Base-by-base conservation (phyloP, 257 asterid genomes). In the Salvia rosmarinus region DNA sequence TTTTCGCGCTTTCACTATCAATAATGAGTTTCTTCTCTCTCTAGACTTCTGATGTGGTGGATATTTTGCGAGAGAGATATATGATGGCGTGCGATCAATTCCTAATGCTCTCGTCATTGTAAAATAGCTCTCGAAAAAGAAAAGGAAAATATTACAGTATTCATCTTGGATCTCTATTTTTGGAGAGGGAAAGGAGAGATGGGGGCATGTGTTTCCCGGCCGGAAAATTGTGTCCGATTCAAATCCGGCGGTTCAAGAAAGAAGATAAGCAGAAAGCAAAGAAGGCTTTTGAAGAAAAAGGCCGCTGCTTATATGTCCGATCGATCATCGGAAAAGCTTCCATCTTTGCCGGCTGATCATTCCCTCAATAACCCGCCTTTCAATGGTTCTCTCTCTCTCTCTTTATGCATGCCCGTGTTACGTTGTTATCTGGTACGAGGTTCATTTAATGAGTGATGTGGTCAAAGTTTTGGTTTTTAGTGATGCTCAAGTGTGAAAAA, bases 191-290 rank as follows among this genome's bases (percentile, higher is more conserved):
- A 28, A 52, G 59, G 40, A 21, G 76, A 68, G 83, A 95, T 95
- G 99, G 99, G 99, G 64, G 85, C 85, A 3, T 91, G 99, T 71
- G 96, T 82, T 42, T 95, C 98, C 62, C 89, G 91, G 32, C 90
- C 86, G 68, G 82, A 75, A 58, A 80, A 77, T 17, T 85, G 97
- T 51, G 94, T 70, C 12, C 89, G 90, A 9, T 87, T 89, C 16
- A 77, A 79, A 72, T 66, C 55, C 2, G 83, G 80, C 17, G 79
- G 84, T 34, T 77, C 77, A 43, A 88, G 73, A 76, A 88, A 61
- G 85, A 88, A 74, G 83, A 79, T 49, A 74, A 40, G 23, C 23
- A 82, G 87, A 39, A 86, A 78, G 82, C 83, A 87, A 52, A 85
- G 80, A 35, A 87, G 70, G 60, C 78, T 50, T 56, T 65, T 65